phyloP scores from a whole-genome alignment of 441 rosid species.

The Kokia cookei region DNA sequence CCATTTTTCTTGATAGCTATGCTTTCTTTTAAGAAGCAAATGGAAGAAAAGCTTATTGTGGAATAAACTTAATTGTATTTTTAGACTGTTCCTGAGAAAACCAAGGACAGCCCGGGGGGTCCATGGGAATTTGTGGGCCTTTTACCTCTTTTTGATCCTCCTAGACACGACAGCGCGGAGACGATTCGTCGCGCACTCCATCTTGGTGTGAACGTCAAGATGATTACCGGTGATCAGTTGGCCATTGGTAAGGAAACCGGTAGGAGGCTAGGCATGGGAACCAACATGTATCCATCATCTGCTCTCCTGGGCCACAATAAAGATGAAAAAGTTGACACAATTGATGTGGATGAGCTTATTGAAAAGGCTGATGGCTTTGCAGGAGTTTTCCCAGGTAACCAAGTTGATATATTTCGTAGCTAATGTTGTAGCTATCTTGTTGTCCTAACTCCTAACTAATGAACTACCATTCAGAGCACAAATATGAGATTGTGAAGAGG shows the following conservation, averaged over 20 bases:
- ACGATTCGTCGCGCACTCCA: constrained; percentile 60
- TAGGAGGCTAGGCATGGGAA: constrained; percentile 76
- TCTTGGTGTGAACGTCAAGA: constrained; percentile 76
- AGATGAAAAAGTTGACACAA: constrained; percentile 31
- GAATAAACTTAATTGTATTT: not conserved
- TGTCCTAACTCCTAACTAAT: constrained; percentile 8
- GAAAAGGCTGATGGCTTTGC: constrained; percentile 81
- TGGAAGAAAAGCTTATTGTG: not conserved
- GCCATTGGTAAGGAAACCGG: constrained; percentile 77
- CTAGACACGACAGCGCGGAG: constrained; percentile 77
- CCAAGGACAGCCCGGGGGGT: constrained; percentile 7
- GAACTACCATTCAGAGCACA: constrained; percentile 40
- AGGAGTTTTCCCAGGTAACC: constrained; percentile 69
- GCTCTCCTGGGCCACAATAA: constrained; percentile 54
- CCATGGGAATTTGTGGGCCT: constrained; percentile 61
- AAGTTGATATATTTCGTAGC: not conserved
- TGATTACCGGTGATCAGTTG: constrained; percentile 75
- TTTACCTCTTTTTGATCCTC: constrained; percentile 73
- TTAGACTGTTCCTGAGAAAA: constrained; percentile 11
- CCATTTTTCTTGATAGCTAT: not conserved
- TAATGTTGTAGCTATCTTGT: not conserved
- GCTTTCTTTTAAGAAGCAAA: not conserved
- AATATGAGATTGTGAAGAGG: constrained; percentile 64
- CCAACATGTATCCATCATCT: constrained; percentile 73
- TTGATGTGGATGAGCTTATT: constrained; percentile 57